Conservation (phyloP, 202 grass and related monocot species). For the Carex sylvatica region DNA sequence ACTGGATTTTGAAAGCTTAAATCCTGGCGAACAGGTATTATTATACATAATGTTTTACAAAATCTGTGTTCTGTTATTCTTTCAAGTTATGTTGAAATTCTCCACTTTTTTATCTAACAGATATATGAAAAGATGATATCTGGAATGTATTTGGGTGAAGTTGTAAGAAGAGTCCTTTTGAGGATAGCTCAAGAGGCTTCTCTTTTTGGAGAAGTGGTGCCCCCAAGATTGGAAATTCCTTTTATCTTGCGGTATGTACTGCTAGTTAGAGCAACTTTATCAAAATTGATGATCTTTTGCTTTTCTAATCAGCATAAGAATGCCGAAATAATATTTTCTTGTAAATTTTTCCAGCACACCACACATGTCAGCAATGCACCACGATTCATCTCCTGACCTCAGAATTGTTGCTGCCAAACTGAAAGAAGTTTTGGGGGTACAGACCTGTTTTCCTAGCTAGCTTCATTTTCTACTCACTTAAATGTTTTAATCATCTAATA, state of each 20-base stretch:
- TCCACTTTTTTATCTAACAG: constrained; percentile 35
- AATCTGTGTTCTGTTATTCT: constrained; percentile 11
- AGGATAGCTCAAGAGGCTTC: constrained; percentile 69
- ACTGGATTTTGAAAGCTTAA: constrained; percentile 88
- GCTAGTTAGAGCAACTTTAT: constrained; percentile 16
- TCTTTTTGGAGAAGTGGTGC: constrained; percentile 78
- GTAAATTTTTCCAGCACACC: constrained; percentile 58
- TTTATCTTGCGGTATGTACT: constrained; percentile 62
- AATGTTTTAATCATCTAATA: neutral
- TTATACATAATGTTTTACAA: constrained; percentile 20
- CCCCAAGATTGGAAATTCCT: constrained; percentile 64
- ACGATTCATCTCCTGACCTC: constrained; percentile 87
- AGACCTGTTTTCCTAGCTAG: constrained; percentile 6
- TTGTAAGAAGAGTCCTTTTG: constrained; percentile 80
- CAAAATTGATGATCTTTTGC: neutral
- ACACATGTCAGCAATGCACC: constrained; percentile 91
- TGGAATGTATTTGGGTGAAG: constrained; percentile 98
- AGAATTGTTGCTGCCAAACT: constrained; percentile 66
- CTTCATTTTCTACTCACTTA: neutral
- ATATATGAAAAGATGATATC: constrained; percentile 99
- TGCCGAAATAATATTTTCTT: neutral
- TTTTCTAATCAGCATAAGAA: neutral
- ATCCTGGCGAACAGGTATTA: constrained; percentile 84
- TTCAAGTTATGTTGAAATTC: constrained; percentile 14
- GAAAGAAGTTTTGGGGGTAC: constrained; percentile 87